Evolutionary conservation across 106 monocot species (phyloP).

Genomic region (Platanthera zijinensis): DNA sequence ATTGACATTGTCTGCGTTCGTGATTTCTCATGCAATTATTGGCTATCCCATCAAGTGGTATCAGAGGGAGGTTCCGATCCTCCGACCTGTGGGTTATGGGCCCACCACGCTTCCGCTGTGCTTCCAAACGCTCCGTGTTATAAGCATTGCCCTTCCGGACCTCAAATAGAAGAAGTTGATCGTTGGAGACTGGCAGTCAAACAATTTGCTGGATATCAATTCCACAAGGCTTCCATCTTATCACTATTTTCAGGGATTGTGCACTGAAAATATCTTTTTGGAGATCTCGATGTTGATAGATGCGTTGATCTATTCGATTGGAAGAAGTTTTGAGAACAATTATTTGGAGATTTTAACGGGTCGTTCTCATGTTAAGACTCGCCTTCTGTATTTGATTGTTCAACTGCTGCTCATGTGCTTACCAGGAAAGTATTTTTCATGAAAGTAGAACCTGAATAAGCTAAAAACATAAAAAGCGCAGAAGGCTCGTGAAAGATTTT

Average conservation of each 20-base stretch:
- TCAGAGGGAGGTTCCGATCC: too few relatives aligned
- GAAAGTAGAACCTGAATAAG: too few relatives aligned
- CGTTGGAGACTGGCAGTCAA: slow-evolving; percentile 3
- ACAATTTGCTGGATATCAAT: slow-evolving; percentile 8
- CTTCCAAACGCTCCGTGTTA: neutral
- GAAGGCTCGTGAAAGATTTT: too few relatives aligned
- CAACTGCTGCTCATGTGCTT: too few relatives aligned
- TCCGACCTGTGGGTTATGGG: too few relatives aligned
- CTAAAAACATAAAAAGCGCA: too few relatives aligned
- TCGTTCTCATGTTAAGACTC: slow-evolving; percentile 31
- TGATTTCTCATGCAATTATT: too few relatives aligned
- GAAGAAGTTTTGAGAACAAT: slow-evolving; percentile 9
- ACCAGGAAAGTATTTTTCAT: too few relatives aligned
- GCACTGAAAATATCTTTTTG: slow-evolving; percentile 4
- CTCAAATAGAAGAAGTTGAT: slow-evolving; percentile 15
- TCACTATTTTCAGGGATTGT: slow-evolving; percentile 6
- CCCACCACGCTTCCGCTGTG: neutral
- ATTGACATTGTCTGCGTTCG: too few relatives aligned
- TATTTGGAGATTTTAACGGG: slow-evolving; percentile 17
- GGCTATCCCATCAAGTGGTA: too few relatives aligned
- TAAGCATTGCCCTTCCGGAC: neutral
- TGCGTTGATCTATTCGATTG: slow-evolving; percentile 25
- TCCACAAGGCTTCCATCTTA: slow-evolving; percentile 17
- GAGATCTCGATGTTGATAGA: slow-evolving; percentile 24
- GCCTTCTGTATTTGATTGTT: slow-evolving; percentile 15